Evolutionary conservation across 2,329 filamentous ascomycete species (phyloP).

Genomic region (Diaporthe citriasiana): DNA sequence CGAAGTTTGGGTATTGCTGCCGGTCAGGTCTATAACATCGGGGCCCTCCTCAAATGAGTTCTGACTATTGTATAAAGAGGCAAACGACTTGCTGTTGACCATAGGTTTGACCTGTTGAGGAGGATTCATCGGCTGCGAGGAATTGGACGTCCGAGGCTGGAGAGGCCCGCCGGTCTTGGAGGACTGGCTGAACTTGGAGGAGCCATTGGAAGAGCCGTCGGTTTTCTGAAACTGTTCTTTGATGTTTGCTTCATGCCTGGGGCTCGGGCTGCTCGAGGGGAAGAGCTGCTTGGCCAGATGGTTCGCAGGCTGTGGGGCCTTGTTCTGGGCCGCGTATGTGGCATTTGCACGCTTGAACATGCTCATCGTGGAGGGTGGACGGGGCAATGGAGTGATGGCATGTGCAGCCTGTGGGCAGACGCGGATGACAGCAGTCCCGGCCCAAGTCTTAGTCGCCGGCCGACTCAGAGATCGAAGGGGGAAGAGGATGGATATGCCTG

Average conservation of each 20-base stretch:
- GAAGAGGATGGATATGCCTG: slow-evolving; percentile 40
- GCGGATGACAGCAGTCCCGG: slow-evolving; percentile 20
- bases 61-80: slow-evolving; percentile 60
- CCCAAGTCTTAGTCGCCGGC: slow-evolving; percentile 33
- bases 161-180: slow-evolving; percentile 47
- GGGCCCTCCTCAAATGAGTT: slow-evolving; percentile 64
- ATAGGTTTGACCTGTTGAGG: slow-evolving; percentile 41
- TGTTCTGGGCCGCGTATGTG: slow-evolving; percentile 55
- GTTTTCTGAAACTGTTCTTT: slow-evolving; percentile 63
- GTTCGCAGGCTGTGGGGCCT: slow-evolving; percentile 44
- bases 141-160: slow-evolving; percentile 53
- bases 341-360: slow-evolving; percentile 44
- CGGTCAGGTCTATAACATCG: slow-evolving; percentile 55
- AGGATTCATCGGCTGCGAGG: slow-evolving; percentile 46
- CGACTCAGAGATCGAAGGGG: slow-evolving; percentile 43
- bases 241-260: slow-evolving; percentile 61
- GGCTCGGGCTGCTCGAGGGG: slow-evolving; percentile 68
- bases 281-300: slow-evolving; percentile 67
- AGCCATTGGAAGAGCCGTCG: slow-evolving; percentile 50
- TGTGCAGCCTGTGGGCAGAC: slow-evolving; percentile 23
- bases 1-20: slow-evolving; percentile 46
- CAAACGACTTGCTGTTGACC: slow-evolving; percentile 50
- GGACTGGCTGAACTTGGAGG: slow-evolving; percentile 33
- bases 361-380: slow-evolving; percentile 25
- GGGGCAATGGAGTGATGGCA: not conserved